Conservation (phyloP, 768 basidiomycete genomes). For the Kockovaella imperatae region DNA sequence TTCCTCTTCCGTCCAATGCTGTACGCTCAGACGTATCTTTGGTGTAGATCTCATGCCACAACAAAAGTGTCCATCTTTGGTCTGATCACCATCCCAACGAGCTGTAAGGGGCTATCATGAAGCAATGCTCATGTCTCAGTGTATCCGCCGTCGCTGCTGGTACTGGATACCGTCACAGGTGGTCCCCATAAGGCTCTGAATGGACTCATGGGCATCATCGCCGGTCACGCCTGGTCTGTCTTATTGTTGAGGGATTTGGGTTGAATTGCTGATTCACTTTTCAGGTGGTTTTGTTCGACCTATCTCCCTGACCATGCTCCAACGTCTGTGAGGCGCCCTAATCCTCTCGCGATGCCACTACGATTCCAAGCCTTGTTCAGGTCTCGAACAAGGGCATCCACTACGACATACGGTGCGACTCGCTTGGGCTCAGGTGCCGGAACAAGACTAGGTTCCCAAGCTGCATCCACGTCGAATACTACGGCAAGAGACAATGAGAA, state of each 20-base stretch:
- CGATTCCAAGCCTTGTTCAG: slow-evolving; percentile 30
- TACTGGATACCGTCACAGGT: slow-evolving; percentile 39
- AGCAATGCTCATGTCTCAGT: slow-evolving; percentile 15
- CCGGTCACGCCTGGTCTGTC: slow-evolving; percentile 40
- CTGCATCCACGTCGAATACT: slow-evolving; percentile 1
- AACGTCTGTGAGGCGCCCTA: slow-evolving; percentile 23
- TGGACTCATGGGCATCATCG: slow-evolving; percentile 35
- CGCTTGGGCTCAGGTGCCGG: not conserved
- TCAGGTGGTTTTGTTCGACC: slow-evolving; percentile 42
- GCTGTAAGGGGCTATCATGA: slow-evolving; percentile 26
- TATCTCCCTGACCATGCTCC: slow-evolving; percentile 40
- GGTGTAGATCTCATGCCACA: slow-evolving; percentile 42
- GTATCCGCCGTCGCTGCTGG: slow-evolving; percentile 37
- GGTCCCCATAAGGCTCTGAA: slow-evolving; percentile 37
- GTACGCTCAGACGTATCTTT: slow-evolving; percentile 43
- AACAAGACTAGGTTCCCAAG: slow-evolving; percentile 1
- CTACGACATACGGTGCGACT: slow-evolving; percentile 9
- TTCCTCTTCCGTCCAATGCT: slow-evolving; percentile 43
- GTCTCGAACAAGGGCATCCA: not conserved
- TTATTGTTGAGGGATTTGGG: not conserved
- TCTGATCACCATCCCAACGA: slow-evolving; percentile 39
- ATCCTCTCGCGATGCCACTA: slow-evolving; percentile 28
- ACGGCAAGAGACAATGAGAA: not conserved
- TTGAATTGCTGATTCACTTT: not conserved
- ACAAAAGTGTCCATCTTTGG: slow-evolving; percentile 42